Conservation (phyloP, 768 basidiomycete species). For the Solioccasus polychromus region DNA sequence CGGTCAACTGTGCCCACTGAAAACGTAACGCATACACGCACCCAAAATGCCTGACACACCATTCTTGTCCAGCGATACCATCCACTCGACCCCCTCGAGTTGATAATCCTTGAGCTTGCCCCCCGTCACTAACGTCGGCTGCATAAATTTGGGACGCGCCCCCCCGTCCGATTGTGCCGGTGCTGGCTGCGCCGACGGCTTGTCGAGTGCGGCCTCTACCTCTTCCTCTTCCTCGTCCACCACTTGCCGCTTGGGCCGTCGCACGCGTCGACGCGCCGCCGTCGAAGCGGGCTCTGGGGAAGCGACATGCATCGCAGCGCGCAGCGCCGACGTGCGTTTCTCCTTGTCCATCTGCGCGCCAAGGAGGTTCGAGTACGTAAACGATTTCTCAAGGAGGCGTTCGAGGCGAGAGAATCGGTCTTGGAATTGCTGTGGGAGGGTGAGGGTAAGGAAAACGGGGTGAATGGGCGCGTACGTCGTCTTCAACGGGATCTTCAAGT, state of each 20-base stretch:
- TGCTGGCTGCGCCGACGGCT: constrained; percentile 7
- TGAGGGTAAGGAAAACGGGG: background rate
- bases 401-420: constrained; percentile 53
- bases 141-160: constrained; percentile 48
- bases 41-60: constrained; percentile 80
- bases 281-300: no score
- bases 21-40: constrained; percentile 32
- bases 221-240: background rate
- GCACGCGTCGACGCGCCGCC: no score
- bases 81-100: constrained; percentile 93
- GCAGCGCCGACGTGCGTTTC: constrained; percentile 31
- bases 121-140: constrained; percentile 80
- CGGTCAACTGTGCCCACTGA: background rate
- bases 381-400: constrained; percentile 71
- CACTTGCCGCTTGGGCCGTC: no score
- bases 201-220: constrained; percentile 7
- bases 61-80: constrained; percentile 84
- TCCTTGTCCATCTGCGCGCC: constrained; percentile 72
- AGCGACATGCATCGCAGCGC: constrained; percentile 26
- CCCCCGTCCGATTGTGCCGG: no score
- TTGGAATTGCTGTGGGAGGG: constrained; percentile 42
- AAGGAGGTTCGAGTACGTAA: constrained; percentile 69
- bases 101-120: constrained; percentile 88
- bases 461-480: constrained; percentile 12
- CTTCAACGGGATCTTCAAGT: constrained; percentile 11